Base-by-base conservation (phyloP, 805 yeast species). In the Kodamaea sagamina region DNA sequence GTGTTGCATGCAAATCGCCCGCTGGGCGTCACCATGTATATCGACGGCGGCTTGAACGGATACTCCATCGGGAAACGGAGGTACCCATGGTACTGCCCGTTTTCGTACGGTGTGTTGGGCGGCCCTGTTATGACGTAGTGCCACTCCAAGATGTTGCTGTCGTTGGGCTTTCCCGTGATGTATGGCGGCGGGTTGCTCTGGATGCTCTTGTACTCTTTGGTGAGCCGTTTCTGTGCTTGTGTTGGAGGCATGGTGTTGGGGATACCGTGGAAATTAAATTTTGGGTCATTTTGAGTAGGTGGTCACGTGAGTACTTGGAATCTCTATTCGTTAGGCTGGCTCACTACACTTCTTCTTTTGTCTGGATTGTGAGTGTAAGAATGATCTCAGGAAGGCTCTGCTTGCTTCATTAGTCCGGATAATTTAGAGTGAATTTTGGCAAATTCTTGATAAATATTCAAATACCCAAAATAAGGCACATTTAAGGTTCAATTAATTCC, bases 111-210 rank as follows among this genome's bases (percentile, higher is more conserved):
- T 1, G 97, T 86, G 28, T 82, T 83, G 10, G 93, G 89, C 4
- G 97, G 97, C 1, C 98, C 98, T 0, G 89, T 83, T 40, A 92
- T 84, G 24, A 90, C 77, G 59, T 88, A 92, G 63, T 89, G 97
- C 96, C 97, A 90, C 60, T 88, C 95, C 42, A 93, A 68, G 43
- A 93, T 86, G 61, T 93, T 89, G 34, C 78, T 74, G 46, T 93
- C 98, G 47, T 84, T 79, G 4, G 98, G 98, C 46, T 84, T 82
- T 16, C 97, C 97, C 8, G 71, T 69, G 35, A 92, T 81, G 58
- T 67, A 90, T 4, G 96, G 96, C 7, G 95, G 88, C 1, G 97
- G 96, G 54, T 76, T 84, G 43, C 80, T 84, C 52, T 77, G 77
- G 49, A 93, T 79, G 35, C 80, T 67, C 61, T 85, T 87, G 63